Conservation (phyloP, 345 rosid species). For the Raphanus sativus region DNA sequence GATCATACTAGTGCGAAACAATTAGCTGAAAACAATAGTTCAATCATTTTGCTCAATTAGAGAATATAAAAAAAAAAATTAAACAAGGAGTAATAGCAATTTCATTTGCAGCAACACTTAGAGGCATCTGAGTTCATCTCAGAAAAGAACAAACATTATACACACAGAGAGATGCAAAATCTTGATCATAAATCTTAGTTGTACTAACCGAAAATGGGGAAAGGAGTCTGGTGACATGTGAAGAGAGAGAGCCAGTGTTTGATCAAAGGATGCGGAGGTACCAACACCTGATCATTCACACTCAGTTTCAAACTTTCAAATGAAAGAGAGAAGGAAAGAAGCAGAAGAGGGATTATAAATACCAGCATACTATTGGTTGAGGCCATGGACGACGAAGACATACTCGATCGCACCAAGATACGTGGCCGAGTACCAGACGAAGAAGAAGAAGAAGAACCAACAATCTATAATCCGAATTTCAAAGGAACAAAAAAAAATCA, state of each 20-base stretch:
- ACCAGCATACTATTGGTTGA: slow-evolving; percentile 30
- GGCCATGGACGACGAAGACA: neutral
- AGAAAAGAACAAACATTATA: neutral
- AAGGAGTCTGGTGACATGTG: slow-evolving; percentile 19
- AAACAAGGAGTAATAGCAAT: neutral
- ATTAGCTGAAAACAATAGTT: neutral
- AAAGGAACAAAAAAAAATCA: neutral
- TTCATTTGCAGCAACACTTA: neutral
- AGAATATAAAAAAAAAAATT: neutral
- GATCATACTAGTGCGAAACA: neutral
- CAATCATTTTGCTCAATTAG: neutral
- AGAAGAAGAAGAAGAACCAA: slow-evolving; percentile 31
- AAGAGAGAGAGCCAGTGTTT: slow-evolving; percentile 34
- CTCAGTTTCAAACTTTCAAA: neutral
- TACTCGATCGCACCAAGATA: slow-evolving; percentile 31
- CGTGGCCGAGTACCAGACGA: slow-evolving; percentile 30
- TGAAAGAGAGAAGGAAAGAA: neutral
- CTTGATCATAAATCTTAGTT: neutral
- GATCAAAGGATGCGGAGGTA: slow-evolving; percentile 33
- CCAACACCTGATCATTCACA: slow-evolving; percentile 12
- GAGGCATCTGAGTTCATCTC: neutral
- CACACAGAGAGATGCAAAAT: neutral
- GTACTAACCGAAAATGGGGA: slow-evolving; percentile 25
- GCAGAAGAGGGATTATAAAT: neutral
- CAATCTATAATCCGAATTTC: slow-evolving; percentile 8